Base-by-base conservation (phyloP, 352 stramenopile genomes). In the Pythium brachiatum region DNA sequence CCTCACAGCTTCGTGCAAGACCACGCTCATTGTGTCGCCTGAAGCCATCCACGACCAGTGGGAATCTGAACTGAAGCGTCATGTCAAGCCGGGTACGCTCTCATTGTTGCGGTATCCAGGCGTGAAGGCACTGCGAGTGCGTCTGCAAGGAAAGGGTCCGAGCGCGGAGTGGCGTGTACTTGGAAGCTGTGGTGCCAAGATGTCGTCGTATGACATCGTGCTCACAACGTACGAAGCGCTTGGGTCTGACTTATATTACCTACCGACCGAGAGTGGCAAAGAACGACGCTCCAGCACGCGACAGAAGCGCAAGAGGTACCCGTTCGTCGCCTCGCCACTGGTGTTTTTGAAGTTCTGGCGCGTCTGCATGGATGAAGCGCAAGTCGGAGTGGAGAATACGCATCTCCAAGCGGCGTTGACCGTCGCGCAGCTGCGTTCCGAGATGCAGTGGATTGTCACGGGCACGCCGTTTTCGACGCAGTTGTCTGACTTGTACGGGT, bases 21-120 rank as follows among this genome's bases (percentile, higher is more conserved):
- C 88, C 11, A 98, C 92, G 23, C 70, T 98, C n/a, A 98, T 98
- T 47, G 90, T 98, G 1, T 96, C 89, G 2, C 94, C 94, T 3
- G 74, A 90, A 54, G 78, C 93, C 20, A 98, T 98, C 61, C 68
- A 95, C 41, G 66, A 80, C 32, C 94, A 98, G 67, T 98, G 94
- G 94, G 69, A 90, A 32, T 69, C 70, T 2, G 94, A 98, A 65
- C 80, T 98, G 39, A 75, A 77, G 50, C 74, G 80, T 7, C 92
- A 98, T 66, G 85, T 94, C 13, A 74, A 64, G 6, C 62, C 69
- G 1, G 79, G 73, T 1, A 50, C 71, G 11, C 41, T 95, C 0
- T 81, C 73, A 32, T 60, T 94, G 13, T 57, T 88, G 48, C 72
- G 70, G 3, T 90, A 90, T 38, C 70, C 69, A 11, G 83, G 83